Conservation (phyloP, 2,329 filamentous ascomycete genomes). For the Laburnicola sp. region DNA sequence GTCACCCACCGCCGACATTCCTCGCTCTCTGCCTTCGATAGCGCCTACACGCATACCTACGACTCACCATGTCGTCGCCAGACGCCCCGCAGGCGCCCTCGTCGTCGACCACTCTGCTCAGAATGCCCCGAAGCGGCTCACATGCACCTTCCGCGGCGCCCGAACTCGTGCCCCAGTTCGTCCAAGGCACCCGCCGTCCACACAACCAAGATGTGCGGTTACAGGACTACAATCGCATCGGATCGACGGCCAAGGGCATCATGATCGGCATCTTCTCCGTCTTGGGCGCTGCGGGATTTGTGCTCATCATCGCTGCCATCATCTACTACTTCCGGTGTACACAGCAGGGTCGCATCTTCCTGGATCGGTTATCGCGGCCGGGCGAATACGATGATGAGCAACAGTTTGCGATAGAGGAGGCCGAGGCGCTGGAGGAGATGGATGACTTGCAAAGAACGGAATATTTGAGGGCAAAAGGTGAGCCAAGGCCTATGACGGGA, state of each 20-base stretch:
- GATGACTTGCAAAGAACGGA: constrained; percentile 88
- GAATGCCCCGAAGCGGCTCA: constrained; percentile 27
- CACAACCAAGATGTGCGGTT: constrained; percentile 33
- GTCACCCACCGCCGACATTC: not conserved
- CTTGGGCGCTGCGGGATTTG: constrained; percentile 85
- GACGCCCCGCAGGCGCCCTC: constrained; percentile 29
- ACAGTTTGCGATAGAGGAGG: constrained; percentile 89
- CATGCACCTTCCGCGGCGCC: constrained; percentile 32
- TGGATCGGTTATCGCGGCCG: constrained; percentile 89
- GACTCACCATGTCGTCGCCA: constrained; percentile 38
- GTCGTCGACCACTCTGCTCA: constrained; percentile 40
- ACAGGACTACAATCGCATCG: constrained; percentile 35
- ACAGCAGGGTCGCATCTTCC: constrained; percentile 80
- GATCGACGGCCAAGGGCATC: constrained; percentile 72
- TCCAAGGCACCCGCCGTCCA: constrained; percentile 19
- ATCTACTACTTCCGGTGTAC: constrained; percentile 96
- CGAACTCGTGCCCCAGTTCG: constrained; percentile 22
- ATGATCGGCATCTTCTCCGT: constrained; percentile 94
- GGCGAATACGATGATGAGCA: constrained; percentile 99
- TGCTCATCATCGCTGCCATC: constrained; percentile 75
- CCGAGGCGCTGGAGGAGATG: constrained; percentile 92
- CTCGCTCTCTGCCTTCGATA: constrained; percentile 5
- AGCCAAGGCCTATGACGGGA: constrained; percentile 20
- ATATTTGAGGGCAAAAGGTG: constrained; percentile 94
- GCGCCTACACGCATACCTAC: constrained; percentile 6